Evolutionary conservation across 495 filamentous ascomycete genomes (phyloP), one percentile per base, ranked within the genome.

Genomic region (Penicillium cataractarum): DNA sequence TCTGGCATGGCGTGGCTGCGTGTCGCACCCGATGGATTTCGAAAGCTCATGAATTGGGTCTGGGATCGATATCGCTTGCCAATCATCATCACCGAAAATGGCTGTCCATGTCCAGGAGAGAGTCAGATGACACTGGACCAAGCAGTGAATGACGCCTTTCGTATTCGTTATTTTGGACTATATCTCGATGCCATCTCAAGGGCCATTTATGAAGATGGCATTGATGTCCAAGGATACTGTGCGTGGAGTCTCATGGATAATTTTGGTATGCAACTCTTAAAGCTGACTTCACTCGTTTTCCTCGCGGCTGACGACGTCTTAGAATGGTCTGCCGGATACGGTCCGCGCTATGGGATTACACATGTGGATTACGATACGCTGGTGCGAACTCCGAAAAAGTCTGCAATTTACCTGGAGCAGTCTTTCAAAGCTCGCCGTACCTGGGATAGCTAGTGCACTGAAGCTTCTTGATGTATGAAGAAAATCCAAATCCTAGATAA

Each of bases 71-170:
- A 90, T 74, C 79, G 77, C 42, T 65, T 84, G 64, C 87, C 88
- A 27, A 82, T 91, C 71, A 87, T 87, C 74, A 83, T 90, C 55
- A 92, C 89, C 9, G 89, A 90, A 80, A 90, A 89, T 75, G 88
- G 89, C 37, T 90, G 83, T 59, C 76, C 89, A 66, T 88, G 87
- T 72, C 64, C 64, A 0, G 88, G 87, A 52, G 88, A 90, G 78
- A 89, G 86, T 72, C 84, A 89, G 69, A 71, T 89, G 71, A 71
- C 82, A 60, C 58, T 89, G 75, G 24, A 51, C 9, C 24, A 51
- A 17, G 82, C 88, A 37, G 70, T 90, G 31, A 76, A 90, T 27
- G 88, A 89, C 73, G 81, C 84, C 63, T 90, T 90, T 79, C 77
- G 87, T 44, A 81, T 82, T 51, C 74, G 86, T 65, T 91, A 90